Percentiles rank a stretch among this genome's conserved stretches.
Conservation (phyloP, 2,329 filamentous ascomycete genomes). For the Alternaria metachromatica region DNA sequence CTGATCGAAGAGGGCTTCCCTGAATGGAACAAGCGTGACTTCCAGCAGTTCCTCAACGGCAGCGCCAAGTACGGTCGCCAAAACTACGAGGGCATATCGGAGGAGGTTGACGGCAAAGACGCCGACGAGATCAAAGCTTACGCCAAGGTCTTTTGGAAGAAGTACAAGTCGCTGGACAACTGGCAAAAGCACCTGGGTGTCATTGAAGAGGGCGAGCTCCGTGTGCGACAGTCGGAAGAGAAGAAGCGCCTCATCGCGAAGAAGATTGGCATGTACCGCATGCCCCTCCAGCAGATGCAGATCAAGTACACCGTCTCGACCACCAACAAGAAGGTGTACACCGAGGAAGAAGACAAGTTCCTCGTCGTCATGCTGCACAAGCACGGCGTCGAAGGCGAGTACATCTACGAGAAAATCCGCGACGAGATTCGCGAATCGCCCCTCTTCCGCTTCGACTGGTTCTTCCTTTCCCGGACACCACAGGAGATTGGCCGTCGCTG, state of each 20-base stretch:
- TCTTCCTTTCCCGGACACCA: conserved; percentile 93
- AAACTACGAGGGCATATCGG: conserved; percentile 83
- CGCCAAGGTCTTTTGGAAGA: conserved; percentile 94
- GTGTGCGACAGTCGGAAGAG: conserved; percentile 84
- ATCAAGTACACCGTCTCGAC: conserved; percentile 99
- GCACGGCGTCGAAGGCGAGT: conserved; percentile 89
- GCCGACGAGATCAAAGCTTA: conserved; percentile 86
- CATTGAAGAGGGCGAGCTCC: conserved; percentile 92
- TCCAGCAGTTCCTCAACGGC: conserved; percentile 97
- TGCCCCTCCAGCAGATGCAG: conserved; percentile 95
- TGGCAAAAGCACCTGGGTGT: conserved; percentile 87
- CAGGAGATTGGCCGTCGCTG: conserved; percentile 91
- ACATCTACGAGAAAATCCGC: conserved; percentile 91
- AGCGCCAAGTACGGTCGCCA: conserved; percentile 90
- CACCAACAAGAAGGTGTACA: conserved; percentile 99
- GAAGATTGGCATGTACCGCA: conserved; percentile 97
- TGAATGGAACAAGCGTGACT: conserved; percentile 96
- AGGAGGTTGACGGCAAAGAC: conserved; percentile 90
- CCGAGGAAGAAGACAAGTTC: conserved; percentile 96
- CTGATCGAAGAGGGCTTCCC: conserved; percentile 86
- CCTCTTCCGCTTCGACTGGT: conserved; percentile 98
- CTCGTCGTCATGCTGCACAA: conserved; percentile 91
- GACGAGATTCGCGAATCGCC: conserved; percentile 95
- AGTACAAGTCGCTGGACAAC: conserved; percentile 88
- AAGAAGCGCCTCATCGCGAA: conserved; percentile 91